Evolutionary conservation across 305 asterid genomes (phyloP).

Genomic region (Fraxinus latifolia): DNA sequence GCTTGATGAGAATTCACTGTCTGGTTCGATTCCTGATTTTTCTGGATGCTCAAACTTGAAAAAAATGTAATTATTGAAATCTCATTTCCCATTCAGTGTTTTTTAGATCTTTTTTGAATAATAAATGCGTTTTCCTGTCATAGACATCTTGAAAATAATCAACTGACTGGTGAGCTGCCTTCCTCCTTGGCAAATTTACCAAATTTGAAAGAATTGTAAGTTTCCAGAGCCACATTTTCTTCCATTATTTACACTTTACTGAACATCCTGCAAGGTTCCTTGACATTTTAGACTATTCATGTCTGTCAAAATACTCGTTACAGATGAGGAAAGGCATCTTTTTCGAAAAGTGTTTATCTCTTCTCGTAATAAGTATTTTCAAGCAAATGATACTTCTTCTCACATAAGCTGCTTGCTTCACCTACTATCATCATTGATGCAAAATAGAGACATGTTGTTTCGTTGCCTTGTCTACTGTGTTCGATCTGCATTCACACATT

Average conservation of each 20-base stretch:
- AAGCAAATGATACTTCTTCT: background rate
- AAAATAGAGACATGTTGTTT: background rate
- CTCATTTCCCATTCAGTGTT: slow-evolving; percentile 8
- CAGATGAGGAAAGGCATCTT: background rate
- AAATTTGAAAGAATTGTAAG: slow-evolving; percentile 85
- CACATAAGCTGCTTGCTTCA: background rate
- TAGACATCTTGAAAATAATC: slow-evolving; percentile 88
- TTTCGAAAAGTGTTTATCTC: background rate
- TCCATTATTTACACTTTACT: background rate
- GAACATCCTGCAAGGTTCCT: background rate
- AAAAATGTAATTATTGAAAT: slow-evolving; percentile 49
- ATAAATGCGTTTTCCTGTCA: slow-evolving; percentile 28
- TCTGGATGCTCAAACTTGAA: slow-evolving; percentile 77
- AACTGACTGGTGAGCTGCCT: slow-evolving; percentile 71
- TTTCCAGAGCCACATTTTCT: slow-evolving; percentile 25
- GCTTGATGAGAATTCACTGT: slow-evolving; percentile 82
- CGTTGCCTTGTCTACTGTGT: background rate
- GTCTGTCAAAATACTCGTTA: background rate
- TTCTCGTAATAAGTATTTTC: background rate
- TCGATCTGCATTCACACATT: background rate
- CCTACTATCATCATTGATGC: slow-evolving; percentile 8
- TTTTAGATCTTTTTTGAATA: slow-evolving; percentile 11
- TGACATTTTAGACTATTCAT: background rate
- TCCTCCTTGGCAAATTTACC: slow-evolving; percentile 58
- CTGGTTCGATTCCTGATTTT: slow-evolving; percentile 89